phyloP scores from a whole-genome alignment of 2,329 filamentous ascomycete species.

The Aspergillus tubingensis region DNA sequence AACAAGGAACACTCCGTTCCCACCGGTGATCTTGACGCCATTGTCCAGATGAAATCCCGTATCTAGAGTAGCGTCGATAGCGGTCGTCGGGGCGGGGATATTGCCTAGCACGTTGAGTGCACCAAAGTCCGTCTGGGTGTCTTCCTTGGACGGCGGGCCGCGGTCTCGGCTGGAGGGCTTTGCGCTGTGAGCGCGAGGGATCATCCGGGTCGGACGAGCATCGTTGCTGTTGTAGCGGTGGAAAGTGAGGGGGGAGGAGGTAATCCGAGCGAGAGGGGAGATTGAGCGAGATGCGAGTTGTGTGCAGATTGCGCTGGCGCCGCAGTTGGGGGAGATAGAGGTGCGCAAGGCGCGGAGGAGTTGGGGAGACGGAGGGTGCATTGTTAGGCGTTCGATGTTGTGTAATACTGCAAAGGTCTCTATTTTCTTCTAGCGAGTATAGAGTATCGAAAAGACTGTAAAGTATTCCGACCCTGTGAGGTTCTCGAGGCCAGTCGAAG shows the following conservation, averaged over 20 bases:
- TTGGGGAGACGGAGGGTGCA: slow-evolving; percentile 45
- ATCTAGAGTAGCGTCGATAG: slow-evolving; percentile 76
- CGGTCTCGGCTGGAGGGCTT: slow-evolving; percentile 55
- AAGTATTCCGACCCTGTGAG: background rate
- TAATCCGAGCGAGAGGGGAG: background rate
- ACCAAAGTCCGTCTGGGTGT: slow-evolving; percentile 70
- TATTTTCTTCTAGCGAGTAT: background rate
- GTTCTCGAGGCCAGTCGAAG: background rate
- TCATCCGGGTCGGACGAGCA: slow-evolving; percentile 33
- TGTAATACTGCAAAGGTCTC: background rate
- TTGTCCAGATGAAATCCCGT: slow-evolving; percentile 88
- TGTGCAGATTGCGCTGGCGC: slow-evolving; percentile 16
- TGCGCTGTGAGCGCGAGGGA: slow-evolving; percentile 35
- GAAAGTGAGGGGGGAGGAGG: background rate
- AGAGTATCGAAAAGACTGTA: background rate
- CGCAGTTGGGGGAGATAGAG: slow-evolving; percentile 27
- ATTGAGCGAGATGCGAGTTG: slow-evolving; percentile 16
- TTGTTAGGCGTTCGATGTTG: slow-evolving; percentile 17
- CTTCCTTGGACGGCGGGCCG: slow-evolving; percentile 61
- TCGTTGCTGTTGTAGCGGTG: slow-evolving; percentile 29
- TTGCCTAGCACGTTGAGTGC: slow-evolving; percentile 77
- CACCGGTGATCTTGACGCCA: slow-evolving; percentile 68
- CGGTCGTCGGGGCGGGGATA: slow-evolving; percentile 74
- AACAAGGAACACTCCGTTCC: slow-evolving; percentile 74
- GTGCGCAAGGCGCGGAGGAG: slow-evolving; percentile 46